Percentiles rank a stretch among this genome's conserved stretches.
Conservation (phyloP, 2,329 filamentous ascomycete species). For the Xylaria sp. region DNA sequence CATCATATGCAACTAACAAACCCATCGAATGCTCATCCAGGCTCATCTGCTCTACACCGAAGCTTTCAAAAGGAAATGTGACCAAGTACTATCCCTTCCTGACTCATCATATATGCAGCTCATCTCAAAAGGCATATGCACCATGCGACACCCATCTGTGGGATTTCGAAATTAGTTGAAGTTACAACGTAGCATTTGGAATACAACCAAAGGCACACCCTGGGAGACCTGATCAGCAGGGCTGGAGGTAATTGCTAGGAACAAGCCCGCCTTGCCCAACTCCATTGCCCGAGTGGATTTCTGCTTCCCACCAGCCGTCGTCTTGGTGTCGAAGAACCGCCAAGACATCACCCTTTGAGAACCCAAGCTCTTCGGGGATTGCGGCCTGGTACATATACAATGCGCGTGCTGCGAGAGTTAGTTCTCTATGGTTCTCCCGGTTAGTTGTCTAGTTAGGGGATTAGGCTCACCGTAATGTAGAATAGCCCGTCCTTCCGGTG, state of each 20-base stretch:
- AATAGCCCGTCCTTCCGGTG: conserved; percentile 85
- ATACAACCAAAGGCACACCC: neutral
- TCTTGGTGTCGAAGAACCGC: conserved; percentile 92
- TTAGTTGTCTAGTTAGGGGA: neutral
- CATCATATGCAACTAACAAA: conserved; percentile 11
- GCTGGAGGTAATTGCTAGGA: conserved; percentile 74
- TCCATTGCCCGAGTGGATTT: conserved; percentile 76
- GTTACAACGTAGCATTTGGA: neutral
- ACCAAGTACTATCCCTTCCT: conserved; percentile 15
- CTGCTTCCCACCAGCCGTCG: conserved; percentile 99
- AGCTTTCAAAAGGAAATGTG: conserved; percentile 8
- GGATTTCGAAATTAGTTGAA: neutral
- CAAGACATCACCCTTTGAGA: conserved; percentile 90
- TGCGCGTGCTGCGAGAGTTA: conserved; percentile 74
- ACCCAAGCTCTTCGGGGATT: conserved; percentile 93
- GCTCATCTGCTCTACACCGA: conserved; percentile 20
- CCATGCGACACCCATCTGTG: neutral
- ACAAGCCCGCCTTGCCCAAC: conserved; percentile 67
- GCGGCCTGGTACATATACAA: conserved; percentile 94
- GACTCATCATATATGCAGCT: conserved; percentile 32
- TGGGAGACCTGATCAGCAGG: conserved; percentile 40
- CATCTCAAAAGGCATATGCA: conserved; percentile 20
- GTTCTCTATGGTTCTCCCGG: conserved; percentile 32
- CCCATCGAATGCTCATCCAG: conserved; percentile 22
- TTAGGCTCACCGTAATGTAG: conserved; percentile 89